Evolutionary conservation across 2,329 filamentous ascomycete species (phyloP), one percentile per base, ranked within the genome.

Genomic region (Fusarium burgessii): DNA sequence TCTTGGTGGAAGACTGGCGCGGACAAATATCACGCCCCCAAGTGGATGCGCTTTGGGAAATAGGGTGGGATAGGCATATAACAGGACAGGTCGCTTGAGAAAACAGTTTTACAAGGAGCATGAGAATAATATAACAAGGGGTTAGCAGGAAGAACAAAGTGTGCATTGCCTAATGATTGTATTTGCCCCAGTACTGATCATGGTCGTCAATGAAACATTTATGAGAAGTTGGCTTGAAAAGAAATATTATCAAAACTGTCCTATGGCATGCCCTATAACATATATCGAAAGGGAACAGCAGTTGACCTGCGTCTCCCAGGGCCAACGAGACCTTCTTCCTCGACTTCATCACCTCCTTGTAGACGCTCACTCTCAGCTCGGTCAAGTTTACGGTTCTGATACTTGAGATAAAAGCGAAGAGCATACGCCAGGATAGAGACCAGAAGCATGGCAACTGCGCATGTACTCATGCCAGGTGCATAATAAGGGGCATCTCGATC

Each of bases 401-500:
- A 77, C 47, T 77, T 78, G 38, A 93, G 76, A 33, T 89, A 83
- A n/a, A 83, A 62, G 58, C 90, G 84, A 79, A 92, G 78, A 13
- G 80, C 75, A 35, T 84, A 68, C 0, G 89, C 89, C 63, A 92
- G 75, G 0, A 84, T 62, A 3, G 88, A 89, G 7, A 92, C 90
- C 3, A 82, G 79, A 6, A 86, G 69, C 90, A 93, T 92, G 62
- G 90, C 90, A 13, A 78, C 82, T 0, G 89, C 88, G 73, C 91
- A 93, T 2, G 86, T 82, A 33, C 80, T 81, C 89, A 92, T 92
- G 5, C 91, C 91, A 3, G 74, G 80, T 6, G 87, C 82, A 75
- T 91, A 93, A 77, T 86, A 91, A 2, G 90, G 90, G 13, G 82
- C 86, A 66, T 92, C 87, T 14, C 77, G 68, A 56, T 85, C 82